Evolutionary conservation across 805 yeast genomes (phyloP), one percentile per base, ranked within the genome.

Genomic region (Myxozyma melibiosi): DNA sequence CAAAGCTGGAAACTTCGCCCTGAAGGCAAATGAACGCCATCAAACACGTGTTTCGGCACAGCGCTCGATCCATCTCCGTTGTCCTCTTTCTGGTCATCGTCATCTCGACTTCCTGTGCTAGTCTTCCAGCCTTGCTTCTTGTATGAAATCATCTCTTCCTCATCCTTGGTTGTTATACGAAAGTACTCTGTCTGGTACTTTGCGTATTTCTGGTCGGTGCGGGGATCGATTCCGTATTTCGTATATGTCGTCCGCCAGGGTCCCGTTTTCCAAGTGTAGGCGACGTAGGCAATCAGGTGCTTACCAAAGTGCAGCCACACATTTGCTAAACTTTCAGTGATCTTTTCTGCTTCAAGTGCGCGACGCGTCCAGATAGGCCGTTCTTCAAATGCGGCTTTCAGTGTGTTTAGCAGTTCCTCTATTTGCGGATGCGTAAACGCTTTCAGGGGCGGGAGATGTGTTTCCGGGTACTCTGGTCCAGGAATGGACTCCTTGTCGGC

Each of bases 181-280:
- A 91, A 94, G 53, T 88, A 85, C 71, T 91, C 97, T 20, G 91
- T 85, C 73, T 94, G 99, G 68, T 83, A 90, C 33, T 71, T 71
- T 57, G 88, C 84, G 64, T 77, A 84, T 11, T 74, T 68, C 0
- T 73, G 66, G 45, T 85, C 83, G 1, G 71, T 65, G 40, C 80
- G 74, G 0, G 98, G 97, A 71, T 92, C 88, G 38, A 84, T 77
- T 0, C 97, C 97, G 64, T 84, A 83, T 63, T 76, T 80, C 43
- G 90, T 84, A 69, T 86, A 90, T 9, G 94, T 82, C 58, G 89
- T 90, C 65, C 98, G 79, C 96, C 96, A 94, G 0, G 98, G 99
- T 0, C 99, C 99, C 67, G 86, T 87, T 35, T 86, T 83, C 69
- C 84, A 87, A 40, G 89, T 80, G 69, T 84, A 94, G 0, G 96